A percentile compares a stretch with the other conserved stretches of the same genome.
Evolutionary conservation across 2,329 filamentous ascomycete genomes (phyloP).

Genomic region (Tetracladium maxilliforme): DNA sequence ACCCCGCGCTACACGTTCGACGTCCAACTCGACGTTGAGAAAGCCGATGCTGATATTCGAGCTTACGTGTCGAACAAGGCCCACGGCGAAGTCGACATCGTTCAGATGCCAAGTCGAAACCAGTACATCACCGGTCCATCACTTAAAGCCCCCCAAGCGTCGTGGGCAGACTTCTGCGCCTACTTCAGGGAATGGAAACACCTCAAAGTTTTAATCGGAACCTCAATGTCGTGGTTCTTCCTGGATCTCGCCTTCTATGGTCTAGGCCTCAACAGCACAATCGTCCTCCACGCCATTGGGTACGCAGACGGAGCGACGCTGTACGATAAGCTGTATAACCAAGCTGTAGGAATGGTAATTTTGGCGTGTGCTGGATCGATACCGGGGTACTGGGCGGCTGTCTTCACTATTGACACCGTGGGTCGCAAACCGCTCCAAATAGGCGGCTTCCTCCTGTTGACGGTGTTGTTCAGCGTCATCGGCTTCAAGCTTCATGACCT

Average conservation of each 20-base stretch:
- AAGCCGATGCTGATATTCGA: conserved; percentile 59
- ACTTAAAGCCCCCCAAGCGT: conserved; percentile 52
- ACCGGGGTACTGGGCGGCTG: conserved; percentile 67
- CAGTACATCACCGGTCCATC: conserved; percentile 33
- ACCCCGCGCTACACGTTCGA: conserved; percentile 77
- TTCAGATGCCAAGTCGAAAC: conserved; percentile 35
- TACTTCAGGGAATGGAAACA: conserved; percentile 61
- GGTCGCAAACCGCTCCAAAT: conserved; percentile 67
- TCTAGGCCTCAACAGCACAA: conserved; percentile 60
- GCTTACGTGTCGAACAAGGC: conserved; percentile 35
- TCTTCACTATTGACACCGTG: conserved; percentile 58
- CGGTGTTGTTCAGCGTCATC: conserved; percentile 44
- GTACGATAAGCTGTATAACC: conserved; percentile 56
- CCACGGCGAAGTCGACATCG: conserved; percentile 30
- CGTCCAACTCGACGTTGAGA: conserved; percentile 59
- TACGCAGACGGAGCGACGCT: conserved; percentile 49
- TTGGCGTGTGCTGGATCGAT: conserved; percentile 64
- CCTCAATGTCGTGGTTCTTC: conserved; percentile 39
- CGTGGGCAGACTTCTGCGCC: conserved; percentile 27
- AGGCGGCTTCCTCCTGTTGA: conserved; percentile 44
- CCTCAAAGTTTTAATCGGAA: conserved; percentile 57
- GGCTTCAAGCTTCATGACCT: conserved; percentile 42
- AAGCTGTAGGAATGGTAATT: conserved; percentile 64
- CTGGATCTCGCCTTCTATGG: conserved; percentile 52
- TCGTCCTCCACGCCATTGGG: conserved; percentile 58